Evolutionary conservation across 257 asterid species (phyloP), one percentile per base, ranked within the genome.

Genomic region (Solanum corneliomulleri): DNA sequence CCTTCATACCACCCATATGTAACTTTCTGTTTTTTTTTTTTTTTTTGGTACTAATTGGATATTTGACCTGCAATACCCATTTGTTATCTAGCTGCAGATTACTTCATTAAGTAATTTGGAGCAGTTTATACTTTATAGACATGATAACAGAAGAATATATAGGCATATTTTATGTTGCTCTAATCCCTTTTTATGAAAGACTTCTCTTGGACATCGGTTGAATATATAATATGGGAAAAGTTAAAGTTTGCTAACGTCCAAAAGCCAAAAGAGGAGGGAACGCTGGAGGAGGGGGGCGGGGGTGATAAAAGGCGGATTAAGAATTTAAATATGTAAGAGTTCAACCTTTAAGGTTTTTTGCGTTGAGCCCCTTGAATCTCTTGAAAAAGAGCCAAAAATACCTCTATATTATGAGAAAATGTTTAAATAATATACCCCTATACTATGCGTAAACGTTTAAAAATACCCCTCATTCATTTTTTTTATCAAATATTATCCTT

Each of bases 1-100:
- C 85, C 84, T 84, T 72, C 74, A 86, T 47, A 68, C 88, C 47
- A 16, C 88, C 92, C 94, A 91, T 92, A 62, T 56, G 1, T 18
- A 56, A 16, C 14, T 68, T 64, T 39, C 23, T 23, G 2, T 3
- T 3, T 5, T 37, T n/a, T n/a, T 5, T 35, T 5, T 0, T 35
- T 35, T 64, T 39, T n/a, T 11, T 6, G 20, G 33, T 52, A 23
- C 42, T 62, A 52, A 52, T 52, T 44, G 76, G 58, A 82, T 27
- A 84, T 80, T 16, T 39, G 31, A 37, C 21, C 25, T 85, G 27
- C 71, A 35, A 82, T 41, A 15, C 33, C 39, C 27, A 81, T 29
- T 21, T 10, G 58, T 70, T 39, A 52, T n/a, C 58, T 44, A 41
- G 37, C 69, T 18, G 62, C 21, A 35, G 33, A 62, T 39, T 13